phyloP scores from a whole-genome alignment of 495 filamentous ascomycete genomes.

The Penicillium longicatenatum region DNA sequence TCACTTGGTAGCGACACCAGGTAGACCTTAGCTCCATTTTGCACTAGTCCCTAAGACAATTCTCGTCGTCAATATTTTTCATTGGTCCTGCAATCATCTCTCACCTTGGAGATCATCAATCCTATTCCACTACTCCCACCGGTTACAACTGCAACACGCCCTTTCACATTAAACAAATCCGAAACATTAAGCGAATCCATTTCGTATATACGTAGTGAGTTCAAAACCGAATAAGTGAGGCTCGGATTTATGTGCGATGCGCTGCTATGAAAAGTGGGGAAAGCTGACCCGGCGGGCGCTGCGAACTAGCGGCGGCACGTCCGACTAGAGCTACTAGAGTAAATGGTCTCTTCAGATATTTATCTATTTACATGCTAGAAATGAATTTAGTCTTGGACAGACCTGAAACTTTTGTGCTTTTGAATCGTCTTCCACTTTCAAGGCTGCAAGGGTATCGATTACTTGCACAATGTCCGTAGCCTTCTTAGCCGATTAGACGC shows the following conservation, averaged over 20 bases:
- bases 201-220: too few species aligned
- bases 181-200: slow-evolving; percentile 6
- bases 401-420: too few species aligned
- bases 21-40: slow-evolving; percentile 48
- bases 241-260: not conserved
- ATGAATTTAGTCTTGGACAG: too few species aligned
- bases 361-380: too few species aligned
- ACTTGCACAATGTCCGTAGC: slow-evolving; percentile 17
- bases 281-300: not conserved
- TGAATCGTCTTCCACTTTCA: too few species aligned
- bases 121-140: slow-evolving; percentile 49
- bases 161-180: slow-evolving; percentile 32
- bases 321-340: not conserved
- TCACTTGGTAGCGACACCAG: slow-evolving; percentile 38
- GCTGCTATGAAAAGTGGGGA: not conserved
- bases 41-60: slow-evolving; percentile 35
- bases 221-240: not conserved
- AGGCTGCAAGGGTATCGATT: not conserved
- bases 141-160: slow-evolving; percentile 43
- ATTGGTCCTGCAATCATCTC: not conserved
- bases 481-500: slow-evolving; percentile 19
- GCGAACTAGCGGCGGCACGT: slow-evolving; percentile 1
- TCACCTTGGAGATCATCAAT: slow-evolving; percentile 44
- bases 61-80: not conserved
- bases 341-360: not conserved